These are phyloP conservation scores for Nicotiana benthamiana DNA, from an alignment of 257 asterid genomes.

Conservation along the genomic window DNA sequence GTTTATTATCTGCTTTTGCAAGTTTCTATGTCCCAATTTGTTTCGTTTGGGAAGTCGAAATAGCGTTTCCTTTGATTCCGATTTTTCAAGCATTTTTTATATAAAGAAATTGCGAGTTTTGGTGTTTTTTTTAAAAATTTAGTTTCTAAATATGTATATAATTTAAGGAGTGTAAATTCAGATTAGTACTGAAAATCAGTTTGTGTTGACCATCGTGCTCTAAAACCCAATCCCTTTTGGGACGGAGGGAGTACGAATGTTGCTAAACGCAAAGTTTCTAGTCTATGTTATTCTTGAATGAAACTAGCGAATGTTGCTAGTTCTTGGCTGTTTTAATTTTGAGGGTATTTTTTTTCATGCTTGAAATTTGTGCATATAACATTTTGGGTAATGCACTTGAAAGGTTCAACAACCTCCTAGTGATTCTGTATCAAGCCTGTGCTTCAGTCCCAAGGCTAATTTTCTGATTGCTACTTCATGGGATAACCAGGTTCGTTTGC, in stretches of 20 bases:
- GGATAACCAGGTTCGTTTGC: conserved; percentile 77
- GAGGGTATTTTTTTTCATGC: background rate
- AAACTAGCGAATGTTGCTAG: background rate
- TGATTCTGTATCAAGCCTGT: conserved; percentile 78
- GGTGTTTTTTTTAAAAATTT: background rate
- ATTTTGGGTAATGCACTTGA: background rate
- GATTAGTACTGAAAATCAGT: background rate
- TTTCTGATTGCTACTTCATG: conserved; percentile 75
- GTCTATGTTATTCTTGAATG: background rate
- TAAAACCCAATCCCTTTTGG: background rate
- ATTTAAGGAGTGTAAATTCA: background rate
- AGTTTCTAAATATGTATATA: background rate
- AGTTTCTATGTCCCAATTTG: background rate
- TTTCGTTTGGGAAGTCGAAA: background rate
- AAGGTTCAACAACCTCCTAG: conserved; percentile 75
- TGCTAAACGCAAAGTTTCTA: background rate
- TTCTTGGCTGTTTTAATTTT: background rate
- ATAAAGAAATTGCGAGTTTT: background rate
- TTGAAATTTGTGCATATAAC: background rate
- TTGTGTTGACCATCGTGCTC: background rate
- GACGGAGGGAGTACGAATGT: background rate
- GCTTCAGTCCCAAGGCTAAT: conserved; percentile 85
- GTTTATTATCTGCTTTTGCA: background rate
- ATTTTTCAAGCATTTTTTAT: background rate
- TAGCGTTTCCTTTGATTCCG: background rate